These are phyloP conservation scores for Isabelozyma pseudorhagii DNA, from an alignment of 805 yeast species.

Conservation along the genomic window DNA sequence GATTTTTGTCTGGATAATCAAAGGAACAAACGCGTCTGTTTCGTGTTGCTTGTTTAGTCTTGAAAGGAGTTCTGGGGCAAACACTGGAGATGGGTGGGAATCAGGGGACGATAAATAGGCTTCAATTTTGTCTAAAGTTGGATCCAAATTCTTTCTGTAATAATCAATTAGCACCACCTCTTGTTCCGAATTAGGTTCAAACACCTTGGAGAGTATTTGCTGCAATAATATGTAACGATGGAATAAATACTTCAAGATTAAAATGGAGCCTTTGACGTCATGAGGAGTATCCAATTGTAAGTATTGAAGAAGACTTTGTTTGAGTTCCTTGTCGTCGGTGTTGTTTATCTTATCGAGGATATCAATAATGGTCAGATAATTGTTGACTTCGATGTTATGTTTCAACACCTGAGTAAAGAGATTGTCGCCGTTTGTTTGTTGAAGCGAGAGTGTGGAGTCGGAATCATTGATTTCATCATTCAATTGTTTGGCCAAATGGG, in stretches of 20 bases:
- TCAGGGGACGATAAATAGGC: not conserved
- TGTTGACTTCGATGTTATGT: not conserved
- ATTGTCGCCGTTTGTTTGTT: not conserved
- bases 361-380: not conserved
- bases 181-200: too few species aligned
- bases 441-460: not conserved
- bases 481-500: not conserved
- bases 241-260: not conserved
- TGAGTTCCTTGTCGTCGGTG: not conserved
- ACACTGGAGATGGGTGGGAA: conserved; percentile 1
- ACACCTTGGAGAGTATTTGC: too few species aligned
- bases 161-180: too few species aligned
- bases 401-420: not conserved
- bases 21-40: conserved; percentile 16
- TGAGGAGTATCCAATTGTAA: not conserved
- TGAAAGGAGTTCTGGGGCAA: conserved; percentile 10
- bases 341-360: not conserved
- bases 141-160: too few species aligned
- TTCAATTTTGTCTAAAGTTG: conserved; percentile 1
- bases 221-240: not conserved
- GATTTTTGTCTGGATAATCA: conserved; percentile 16
- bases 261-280: not conserved
- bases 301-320: not conserved
- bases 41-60: conserved; percentile 24
- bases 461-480: not conserved